phyloP scores from a whole-genome alignment of 768 basidiomycete species.

The Grammothele lineata region DNA sequence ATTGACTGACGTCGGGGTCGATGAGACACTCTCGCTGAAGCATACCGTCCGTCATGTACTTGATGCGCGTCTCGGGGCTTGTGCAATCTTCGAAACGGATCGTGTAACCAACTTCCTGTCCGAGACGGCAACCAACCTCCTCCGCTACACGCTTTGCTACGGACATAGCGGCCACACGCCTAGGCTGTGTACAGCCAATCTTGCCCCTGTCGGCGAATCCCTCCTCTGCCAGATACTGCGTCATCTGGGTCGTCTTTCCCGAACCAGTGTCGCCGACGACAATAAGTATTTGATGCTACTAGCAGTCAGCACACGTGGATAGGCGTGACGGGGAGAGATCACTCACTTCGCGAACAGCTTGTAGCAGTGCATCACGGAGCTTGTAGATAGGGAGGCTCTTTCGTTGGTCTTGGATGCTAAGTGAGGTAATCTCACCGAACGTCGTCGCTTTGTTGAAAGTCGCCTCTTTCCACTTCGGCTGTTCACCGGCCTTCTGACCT shows the following conservation, averaged over 20 bases:
- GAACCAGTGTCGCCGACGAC: constrained; percentile 99
- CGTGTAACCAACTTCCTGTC: constrained; percentile 96
- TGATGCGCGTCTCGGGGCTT: constrained; percentile 97
- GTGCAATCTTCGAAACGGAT: constrained; percentile 99
- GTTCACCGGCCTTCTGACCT: constrained; percentile 78
- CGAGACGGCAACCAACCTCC: constrained; percentile 95
- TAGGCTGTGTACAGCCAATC: constrained; percentile 97
- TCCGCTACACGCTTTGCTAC: constrained; percentile 98
- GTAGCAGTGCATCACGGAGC: constrained; percentile 81
- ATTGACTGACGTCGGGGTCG: constrained; percentile 89
- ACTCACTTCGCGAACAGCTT: constrained; percentile 86
- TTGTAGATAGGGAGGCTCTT: constrained; percentile 92
- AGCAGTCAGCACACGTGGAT: constrained; percentile 15
- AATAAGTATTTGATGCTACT: constrained; percentile 92
- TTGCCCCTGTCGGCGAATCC: constrained; percentile 88
- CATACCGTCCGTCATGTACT: constrained; percentile 99
- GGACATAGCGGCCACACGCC: constrained; percentile 99
- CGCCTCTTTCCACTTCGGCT: constrained; percentile 87
- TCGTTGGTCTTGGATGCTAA: constrained; percentile 93
- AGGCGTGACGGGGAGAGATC: constrained; percentile 1
- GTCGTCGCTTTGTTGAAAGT: constrained; percentile 95
- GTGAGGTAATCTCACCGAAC: constrained; percentile 85
- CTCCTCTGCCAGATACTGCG: constrained; percentile 93
- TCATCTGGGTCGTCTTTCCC: constrained; percentile 99
- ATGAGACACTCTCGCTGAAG: constrained; percentile 94